These are phyloP conservation scores for Fusarium sacchari DNA, from an alignment of 2,329 filamentous ascomycete species.

Conservation along the genomic window DNA sequence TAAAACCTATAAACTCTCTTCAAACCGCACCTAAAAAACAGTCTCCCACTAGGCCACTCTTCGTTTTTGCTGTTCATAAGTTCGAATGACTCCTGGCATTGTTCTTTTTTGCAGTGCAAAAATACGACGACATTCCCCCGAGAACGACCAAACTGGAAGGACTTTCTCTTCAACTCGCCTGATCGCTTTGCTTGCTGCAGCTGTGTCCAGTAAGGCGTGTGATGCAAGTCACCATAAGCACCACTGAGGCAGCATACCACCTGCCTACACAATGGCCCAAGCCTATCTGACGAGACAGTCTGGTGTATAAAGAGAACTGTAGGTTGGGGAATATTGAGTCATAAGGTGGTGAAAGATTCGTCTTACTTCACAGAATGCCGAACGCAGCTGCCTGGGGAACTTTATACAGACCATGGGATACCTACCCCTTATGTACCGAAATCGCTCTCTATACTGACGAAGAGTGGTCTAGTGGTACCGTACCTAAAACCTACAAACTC, in stretches of 20 bases:
- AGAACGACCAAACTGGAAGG: neutral
- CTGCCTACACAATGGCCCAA: no score
- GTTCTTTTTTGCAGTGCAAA: neutral
- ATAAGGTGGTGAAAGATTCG: no score
- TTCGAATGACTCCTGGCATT: neutral
- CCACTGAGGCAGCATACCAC: no score
- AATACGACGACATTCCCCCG: no score
- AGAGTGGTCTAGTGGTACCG: slow-evolving; percentile 1
- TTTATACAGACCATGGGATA: neutral
- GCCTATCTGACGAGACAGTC: no score
- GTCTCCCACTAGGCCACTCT: neutral
- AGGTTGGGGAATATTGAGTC: no score
- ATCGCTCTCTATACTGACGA: neutral
- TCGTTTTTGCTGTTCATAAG: neutral
- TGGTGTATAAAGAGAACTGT: no score
- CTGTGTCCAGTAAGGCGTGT: neutral
- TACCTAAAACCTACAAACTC: neutral
- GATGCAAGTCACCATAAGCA: neutral
- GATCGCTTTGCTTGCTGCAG: neutral
- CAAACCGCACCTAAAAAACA: neutral
- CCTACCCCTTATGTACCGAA: neutral
- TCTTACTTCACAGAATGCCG: no score
- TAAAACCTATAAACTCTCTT: neutral
- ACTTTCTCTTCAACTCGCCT: neutral
- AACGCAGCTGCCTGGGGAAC: neutral